Evolutionary conservation across 179 eudicot species (phyloP).

Genomic region (Corrigiola litoralis): DNA sequence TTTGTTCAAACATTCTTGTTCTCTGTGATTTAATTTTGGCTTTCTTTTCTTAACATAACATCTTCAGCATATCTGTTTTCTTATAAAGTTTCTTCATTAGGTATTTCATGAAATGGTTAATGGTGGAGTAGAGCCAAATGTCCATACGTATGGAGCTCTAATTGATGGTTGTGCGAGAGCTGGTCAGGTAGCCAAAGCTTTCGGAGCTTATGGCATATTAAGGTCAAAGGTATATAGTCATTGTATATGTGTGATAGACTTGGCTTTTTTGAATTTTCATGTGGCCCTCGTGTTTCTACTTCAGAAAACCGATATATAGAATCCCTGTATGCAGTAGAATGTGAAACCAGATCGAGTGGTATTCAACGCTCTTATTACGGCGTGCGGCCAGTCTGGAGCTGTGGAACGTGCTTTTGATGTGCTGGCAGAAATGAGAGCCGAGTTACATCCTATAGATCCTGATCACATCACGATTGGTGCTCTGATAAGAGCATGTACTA

Average conservation of each 20-base stretch:
- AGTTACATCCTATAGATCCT: conserved; percentile 73
- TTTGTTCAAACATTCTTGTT: not conserved
- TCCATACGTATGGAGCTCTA: conserved; percentile 93
- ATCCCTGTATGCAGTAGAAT: conserved; percentile 78
- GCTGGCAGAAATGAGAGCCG: conserved; percentile 81
- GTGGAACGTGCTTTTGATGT: conserved; percentile 99
- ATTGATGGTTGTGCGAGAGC: conserved; percentile 98
- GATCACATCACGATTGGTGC: conserved; percentile 94
- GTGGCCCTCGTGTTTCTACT: conserved; percentile 6
- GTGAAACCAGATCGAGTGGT: conserved; percentile 98
- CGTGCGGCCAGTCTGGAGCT: conserved; percentile 98
- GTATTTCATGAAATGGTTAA: conserved; percentile 96
- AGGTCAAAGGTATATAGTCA: conserved; percentile 75
- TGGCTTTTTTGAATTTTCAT: not conserved
- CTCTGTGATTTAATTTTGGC: not conserved
- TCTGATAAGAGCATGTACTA: conserved; percentile 78
- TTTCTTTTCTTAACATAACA: not conserved
- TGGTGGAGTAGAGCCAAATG: conserved; percentile 80
- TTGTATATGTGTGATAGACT: not conserved
- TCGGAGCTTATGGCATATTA: conserved; percentile 98
- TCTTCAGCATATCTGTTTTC: not conserved
- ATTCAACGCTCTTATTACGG: conserved; percentile 95
- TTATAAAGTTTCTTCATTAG: conserved; percentile 31
- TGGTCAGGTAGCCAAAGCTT: conserved; percentile 96
- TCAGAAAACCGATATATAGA: conserved; percentile 30